Base-by-base conservation (phyloP, 345 rosid genomes). In the Camelina laxa region DNA sequence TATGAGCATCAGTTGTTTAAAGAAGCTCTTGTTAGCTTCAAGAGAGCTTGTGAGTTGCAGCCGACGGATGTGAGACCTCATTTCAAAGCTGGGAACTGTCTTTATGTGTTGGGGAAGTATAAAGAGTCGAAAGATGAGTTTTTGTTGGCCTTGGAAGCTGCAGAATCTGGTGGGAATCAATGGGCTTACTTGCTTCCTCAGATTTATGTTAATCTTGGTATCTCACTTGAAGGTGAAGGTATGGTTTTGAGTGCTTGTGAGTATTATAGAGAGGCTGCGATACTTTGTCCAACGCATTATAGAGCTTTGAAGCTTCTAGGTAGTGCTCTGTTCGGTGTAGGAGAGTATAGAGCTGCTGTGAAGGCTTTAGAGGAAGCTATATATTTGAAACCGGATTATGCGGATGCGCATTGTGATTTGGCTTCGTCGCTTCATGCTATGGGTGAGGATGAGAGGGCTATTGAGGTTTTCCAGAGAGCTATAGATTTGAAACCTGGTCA, bases 241-340 rank as follows among this genome's bases (percentile, higher is more conserved):
- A 87, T 92, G 99, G 91, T 90, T 83, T 83, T 92, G 75, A 92
- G 97, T 81, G 98, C 98, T 72, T 95, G 99, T 72, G 98, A 95
- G 82, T 92, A 92, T 80, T 95, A 95, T 65, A 87, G 97, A 73
- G 99, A 95, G 78, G 97, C 99, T 79, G 99, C 97, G 22, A 92
- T 95, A 77, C 88, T 95, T 21, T 90, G 94, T 75, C 96, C 99
- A 5, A 89, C 96, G 38, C 99, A 95, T 89, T 95, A 83, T 84
- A 90, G 99, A 78, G 99, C 99, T 19, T 78, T 95, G 82, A 95
- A 95, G 73, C 91, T 95, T 21, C 65, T 92, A 81, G 99, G 99
- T 27, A 90, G 99, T 82, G 99, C 99, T 12, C 85, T 95, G 75
- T 90, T 95, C 13, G 99, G 99, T 59, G 99, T 95, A 41, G 97